Evolutionary conservation across 176 grass and related monocot species (phyloP), one percentile per base, ranked within the genome.

Genomic region (Panicum miliaceum): DNA sequence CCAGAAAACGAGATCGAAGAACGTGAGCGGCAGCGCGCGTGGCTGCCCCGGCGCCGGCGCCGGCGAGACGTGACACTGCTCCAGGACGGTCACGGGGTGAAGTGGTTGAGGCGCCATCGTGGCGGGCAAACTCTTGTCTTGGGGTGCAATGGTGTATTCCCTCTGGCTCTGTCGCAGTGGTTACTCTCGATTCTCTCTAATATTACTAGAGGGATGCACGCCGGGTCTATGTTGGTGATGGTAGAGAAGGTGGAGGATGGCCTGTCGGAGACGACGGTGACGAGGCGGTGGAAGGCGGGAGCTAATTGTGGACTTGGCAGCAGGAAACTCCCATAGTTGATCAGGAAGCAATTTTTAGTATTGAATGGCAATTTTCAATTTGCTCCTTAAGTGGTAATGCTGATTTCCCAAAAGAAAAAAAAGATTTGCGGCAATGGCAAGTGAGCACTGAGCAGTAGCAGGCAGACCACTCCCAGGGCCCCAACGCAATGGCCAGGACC

Each of bases 1-100:
- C 84, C 90, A 94, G 90, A 94, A 98, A 5, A 81, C 90, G 62
- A 91, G 73, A 71, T 98, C 92, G 62, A 91, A 98, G 82, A 85
- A 94, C 40, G 95, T 91, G 52, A 97, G 92, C 47, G 87, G 89
- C 48, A 94, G 64, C 29, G 86, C 54, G 1, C 88, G 79, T 25
- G 84, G 75, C 41, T 90, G 86, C 34, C 71, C 79, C 0, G 86
- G 12, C 35, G 64, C 37, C 23, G 83, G 71, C 2, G 66, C 35
- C 78, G 82, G 78, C 35, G 71, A 35, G 77, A 89, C 35, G 8
- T 81, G n/a, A 7, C 34, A 76, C 27, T 81, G 51, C 29, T 70
- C 82, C 18, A 89, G 40, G 51, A 81, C 63, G 16, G 70, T 85
- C 42, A 89, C 77, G 32, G 42, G 23, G 2, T 70, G 20, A 46